Base-by-base conservation (phyloP, 164 flowering plant genomes). In the Saururus chinensis region DNA sequence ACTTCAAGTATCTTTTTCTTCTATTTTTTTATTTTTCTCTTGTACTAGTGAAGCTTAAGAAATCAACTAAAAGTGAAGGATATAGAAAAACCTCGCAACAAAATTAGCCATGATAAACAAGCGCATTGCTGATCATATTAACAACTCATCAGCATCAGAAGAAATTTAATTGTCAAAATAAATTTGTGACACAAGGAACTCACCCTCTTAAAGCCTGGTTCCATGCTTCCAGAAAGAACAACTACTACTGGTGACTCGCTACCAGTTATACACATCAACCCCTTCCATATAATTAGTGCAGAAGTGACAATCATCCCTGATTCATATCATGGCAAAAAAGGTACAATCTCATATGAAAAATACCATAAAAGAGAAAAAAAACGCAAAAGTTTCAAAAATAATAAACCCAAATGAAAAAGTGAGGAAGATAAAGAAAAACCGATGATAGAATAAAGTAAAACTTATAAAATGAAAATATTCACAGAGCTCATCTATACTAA, bases 241-340 rank as follows among this genome's bases (percentile, higher is more conserved):
- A 87, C 91, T 24, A 82, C 95, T 64, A 87, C 90, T 69, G 87
- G 90, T 40, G 90, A 87, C 70, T 87, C 95, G 67, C 90, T 87
- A 19, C 95, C 90, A 66, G 90, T 85, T 49, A 83, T 37, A 66
- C 95, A 87, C 80, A 87, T 82, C 74, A 87, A 77, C 5, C 77
- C 81, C 71, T 87, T 87, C 90, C 95, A 87, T 78, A 87, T 85
- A 66, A 87, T 85, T 25, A 87, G 64, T 0, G 95, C 95, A 53
- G 87, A 83, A 19, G 95, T 83, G 16, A 87, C 90, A 55, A 87
- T 83, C 85, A 84, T 76, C 26, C 90, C 90, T 87, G 74, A 61
- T 45, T 54, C 7, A 53, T 17, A 55, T 40, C 12, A 21, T 17
- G 49, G 58, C 21, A 30, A 17, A 55, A n/a, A n/a, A n/a, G n/a